These are phyloP conservation scores for Lunularia cruciata DNA, from an alignment of 225 moss, liverwort and hornwort species.

Conservation along the genomic window DNA sequence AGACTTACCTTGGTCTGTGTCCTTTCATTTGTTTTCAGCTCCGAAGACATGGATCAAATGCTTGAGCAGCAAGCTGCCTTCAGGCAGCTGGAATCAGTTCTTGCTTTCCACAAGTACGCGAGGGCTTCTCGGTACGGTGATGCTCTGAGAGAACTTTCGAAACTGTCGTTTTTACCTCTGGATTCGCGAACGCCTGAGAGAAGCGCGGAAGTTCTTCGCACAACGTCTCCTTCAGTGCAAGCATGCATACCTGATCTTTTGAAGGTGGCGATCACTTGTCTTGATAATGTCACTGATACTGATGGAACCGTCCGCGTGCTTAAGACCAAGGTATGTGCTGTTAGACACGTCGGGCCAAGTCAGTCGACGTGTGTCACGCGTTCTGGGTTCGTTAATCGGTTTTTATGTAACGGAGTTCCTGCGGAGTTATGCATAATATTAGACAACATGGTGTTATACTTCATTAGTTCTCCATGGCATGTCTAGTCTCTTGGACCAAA, in stretches of 20 bases:
- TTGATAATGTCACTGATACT: constrained; percentile 85
- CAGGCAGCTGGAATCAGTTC: constrained; percentile 83
- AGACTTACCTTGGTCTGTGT: no score
- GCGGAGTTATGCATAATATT: no score
- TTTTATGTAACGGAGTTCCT: no score
- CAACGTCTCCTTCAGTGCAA: constrained; percentile 78
- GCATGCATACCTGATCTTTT: constrained; percentile 90
- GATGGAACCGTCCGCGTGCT: constrained; percentile 84
- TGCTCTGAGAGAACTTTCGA: constrained; percentile 84
- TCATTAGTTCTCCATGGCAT: no score
- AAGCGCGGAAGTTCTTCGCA: constrained; percentile 73
- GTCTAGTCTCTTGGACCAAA: no score
- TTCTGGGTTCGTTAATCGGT: no score
- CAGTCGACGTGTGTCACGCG: no score
- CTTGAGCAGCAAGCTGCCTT: constrained; percentile 85
- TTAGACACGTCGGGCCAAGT: no score
- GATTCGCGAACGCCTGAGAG: constrained; percentile 75
- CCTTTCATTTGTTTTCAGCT: constrained; percentile 59
- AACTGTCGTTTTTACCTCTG: constrained; percentile 77
- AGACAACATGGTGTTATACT: no score
- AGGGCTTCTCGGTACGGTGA: constrained; percentile 71
- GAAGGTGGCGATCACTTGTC: constrained; percentile 82
- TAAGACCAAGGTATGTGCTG: constrained; percentile 80
- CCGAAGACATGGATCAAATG: constrained; percentile 65
- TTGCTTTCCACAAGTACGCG: constrained; percentile 75